Evolutionary conservation across 768 basidiomycete species (phyloP).

Genomic region (Trametes cingulata): DNA sequence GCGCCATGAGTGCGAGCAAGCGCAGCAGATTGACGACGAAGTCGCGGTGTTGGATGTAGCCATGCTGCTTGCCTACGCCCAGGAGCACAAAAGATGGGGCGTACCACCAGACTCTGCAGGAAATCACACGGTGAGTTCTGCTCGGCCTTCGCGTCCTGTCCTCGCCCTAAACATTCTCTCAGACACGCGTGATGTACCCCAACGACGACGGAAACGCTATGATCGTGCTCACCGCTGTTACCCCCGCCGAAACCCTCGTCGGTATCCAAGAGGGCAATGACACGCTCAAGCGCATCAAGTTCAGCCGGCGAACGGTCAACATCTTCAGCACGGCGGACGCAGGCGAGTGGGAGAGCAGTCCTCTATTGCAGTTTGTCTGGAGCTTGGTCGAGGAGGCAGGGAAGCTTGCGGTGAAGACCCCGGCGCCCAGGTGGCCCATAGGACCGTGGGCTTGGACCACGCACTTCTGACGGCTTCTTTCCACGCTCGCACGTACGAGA

Average conservation of each 20-base stretch:
- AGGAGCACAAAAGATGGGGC: constrained; percentile 11
- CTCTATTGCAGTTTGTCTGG: constrained; percentile 1
- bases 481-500: too few relatives aligned
- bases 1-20: background rate
- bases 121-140: background rate
- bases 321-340: background rate
- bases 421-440: constrained; percentile 9
- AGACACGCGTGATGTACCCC: constrained; percentile 10
- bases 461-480: constrained; percentile 1
- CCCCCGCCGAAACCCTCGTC: background rate
- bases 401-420: background rate
- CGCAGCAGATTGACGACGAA: background rate
- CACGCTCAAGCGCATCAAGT: constrained; percentile 1
- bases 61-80: constrained; percentile 2
- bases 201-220: background rate
- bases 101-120: background rate
- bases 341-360: background rate
- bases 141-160: background rate
- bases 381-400: background rate
- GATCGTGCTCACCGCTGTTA: constrained; percentile 11
- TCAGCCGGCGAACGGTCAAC: background rate
- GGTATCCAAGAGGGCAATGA: background rate
- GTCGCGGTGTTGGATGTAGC: constrained; percentile 2
- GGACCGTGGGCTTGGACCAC: constrained; percentile 15
- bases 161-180: background rate